phyloP scores from a whole-genome alignment of 495 filamentous ascomycete genomes.

The Parathielavia hyrcaniae region DNA sequence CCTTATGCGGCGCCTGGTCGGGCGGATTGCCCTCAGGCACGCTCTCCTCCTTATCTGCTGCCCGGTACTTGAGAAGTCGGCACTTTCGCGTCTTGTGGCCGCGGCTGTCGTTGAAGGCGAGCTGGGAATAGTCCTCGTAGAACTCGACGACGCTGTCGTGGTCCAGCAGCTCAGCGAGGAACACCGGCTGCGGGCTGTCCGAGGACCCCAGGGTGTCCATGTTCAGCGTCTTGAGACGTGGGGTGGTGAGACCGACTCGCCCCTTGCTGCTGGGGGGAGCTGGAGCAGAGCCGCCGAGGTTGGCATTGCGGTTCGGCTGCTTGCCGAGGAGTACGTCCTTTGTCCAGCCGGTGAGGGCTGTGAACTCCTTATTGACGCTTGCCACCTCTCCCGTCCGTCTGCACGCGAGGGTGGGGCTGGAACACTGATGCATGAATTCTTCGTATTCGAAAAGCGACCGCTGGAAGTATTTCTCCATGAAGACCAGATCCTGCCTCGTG shows the following conservation, averaged over 20 bases:
- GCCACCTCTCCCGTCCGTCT: conserved; percentile 89
- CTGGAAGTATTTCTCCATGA: conserved; percentile 96
- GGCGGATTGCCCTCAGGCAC: conserved; percentile 22
- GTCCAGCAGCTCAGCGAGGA: conserved; percentile 85
- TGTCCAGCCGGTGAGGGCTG: conserved; percentile 87
- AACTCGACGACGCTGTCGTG: conserved; percentile 90
- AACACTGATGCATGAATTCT: conserved; percentile 77
- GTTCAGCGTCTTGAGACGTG: conserved; percentile 39
- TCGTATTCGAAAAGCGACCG: conserved; percentile 87
- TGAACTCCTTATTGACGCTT: conserved; percentile 89
- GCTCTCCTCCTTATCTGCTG: conserved; percentile 46
- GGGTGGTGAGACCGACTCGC: conserved; percentile 41
- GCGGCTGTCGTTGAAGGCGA: conserved; percentile 84
- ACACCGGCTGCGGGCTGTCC: conserved; percentile 62
- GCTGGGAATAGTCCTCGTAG: conserved; percentile 88
- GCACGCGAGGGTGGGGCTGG: conserved; percentile 86
- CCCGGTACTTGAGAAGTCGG: conserved; percentile 84
- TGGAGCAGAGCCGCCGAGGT: conserved; percentile 47
- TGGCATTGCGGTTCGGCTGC: conserved; percentile 82
- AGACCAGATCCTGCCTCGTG: conserved; percentile 79
- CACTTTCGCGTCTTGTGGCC: conserved; percentile 77
- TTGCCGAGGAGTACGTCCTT: conserved; percentile 85
- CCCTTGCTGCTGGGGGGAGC: conserved; percentile 30
- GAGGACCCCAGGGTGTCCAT: conserved; percentile 28
- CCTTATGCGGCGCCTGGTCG: conserved; percentile 36